These are phyloP conservation scores for Paraconiothyrium sp. DNA, from an alignment of 2,329 filamentous ascomycete species.

Conservation along the genomic window DNA sequence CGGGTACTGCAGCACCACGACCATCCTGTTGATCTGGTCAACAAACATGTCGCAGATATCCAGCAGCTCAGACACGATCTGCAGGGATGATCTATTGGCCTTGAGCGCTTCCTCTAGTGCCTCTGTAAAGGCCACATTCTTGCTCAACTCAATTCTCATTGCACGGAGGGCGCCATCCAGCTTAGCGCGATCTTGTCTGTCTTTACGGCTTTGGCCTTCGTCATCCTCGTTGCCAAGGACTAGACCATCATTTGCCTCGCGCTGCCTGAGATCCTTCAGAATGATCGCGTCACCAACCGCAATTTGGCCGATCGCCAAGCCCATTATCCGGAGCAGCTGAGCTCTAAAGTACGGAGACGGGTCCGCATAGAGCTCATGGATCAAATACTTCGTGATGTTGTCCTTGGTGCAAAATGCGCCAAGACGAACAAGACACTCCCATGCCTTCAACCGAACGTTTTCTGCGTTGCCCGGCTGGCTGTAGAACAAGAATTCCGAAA, in stretches of 20 bases:
- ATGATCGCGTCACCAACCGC: slow-evolving; percentile 63
- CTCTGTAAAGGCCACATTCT: slow-evolving; percentile 60
- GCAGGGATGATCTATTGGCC: slow-evolving; percentile 58
- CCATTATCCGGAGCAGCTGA: slow-evolving; percentile 62
- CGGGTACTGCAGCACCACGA: slow-evolving; percentile 63
- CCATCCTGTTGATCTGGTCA: slow-evolving; percentile 59
- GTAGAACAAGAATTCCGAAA: slow-evolving; percentile 69
- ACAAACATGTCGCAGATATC: slow-evolving; percentile 68
- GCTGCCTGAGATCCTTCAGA: slow-evolving; percentile 39
- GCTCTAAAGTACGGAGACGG: slow-evolving; percentile 67
- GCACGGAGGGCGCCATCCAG: slow-evolving; percentile 67
- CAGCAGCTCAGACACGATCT: slow-evolving; percentile 65
- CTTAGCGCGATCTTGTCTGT: slow-evolving; percentile 64
- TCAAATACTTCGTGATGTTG: slow-evolving; percentile 64
- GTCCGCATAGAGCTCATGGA: slow-evolving; percentile 66
- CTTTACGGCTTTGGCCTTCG: slow-evolving; percentile 52
- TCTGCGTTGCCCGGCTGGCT: slow-evolving; percentile 68
- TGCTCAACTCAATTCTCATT: slow-evolving; percentile 62
- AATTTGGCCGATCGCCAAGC: slow-evolving; percentile 65
- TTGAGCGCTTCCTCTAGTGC: slow-evolving; percentile 66
- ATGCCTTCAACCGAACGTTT: slow-evolving; percentile 67
- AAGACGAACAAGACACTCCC: slow-evolving; percentile 65
- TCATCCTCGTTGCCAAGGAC: slow-evolving; percentile 66
- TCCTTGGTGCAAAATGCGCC: slow-evolving; percentile 61
- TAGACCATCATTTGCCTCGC: slow-evolving; percentile 52